These are phyloP conservation scores for Ceratobasidium sp. DNA, from an alignment of 1,284 basidiomycete genomes.

Conservation along the genomic window DNA sequence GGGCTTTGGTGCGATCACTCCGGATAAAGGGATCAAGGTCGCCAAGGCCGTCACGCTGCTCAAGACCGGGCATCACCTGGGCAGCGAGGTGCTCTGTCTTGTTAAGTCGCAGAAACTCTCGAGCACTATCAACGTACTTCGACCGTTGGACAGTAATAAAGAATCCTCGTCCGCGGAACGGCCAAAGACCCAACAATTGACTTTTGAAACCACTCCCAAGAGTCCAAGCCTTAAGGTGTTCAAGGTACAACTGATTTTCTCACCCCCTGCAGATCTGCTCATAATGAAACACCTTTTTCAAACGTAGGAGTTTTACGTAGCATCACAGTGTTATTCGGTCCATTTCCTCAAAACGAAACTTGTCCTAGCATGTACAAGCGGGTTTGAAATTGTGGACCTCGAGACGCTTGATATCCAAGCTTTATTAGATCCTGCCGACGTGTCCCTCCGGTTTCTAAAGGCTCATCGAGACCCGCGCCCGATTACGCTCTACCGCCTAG, in stretches of 20 bases:
- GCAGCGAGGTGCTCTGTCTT: slow-evolving; percentile 93
- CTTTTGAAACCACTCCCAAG: slow-evolving; percentile 91
- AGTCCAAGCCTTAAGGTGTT: slow-evolving; percentile 74
- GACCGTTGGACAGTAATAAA: slow-evolving; percentile 89
- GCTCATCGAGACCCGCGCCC: slow-evolving; percentile 90
- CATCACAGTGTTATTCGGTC: slow-evolving; percentile 95
- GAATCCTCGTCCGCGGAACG: slow-evolving; percentile 73
- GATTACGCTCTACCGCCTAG: slow-evolving; percentile 96
- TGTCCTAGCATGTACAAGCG: slow-evolving; percentile 96
- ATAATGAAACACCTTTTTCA: slow-evolving; percentile 1
- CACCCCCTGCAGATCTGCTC: neutral
- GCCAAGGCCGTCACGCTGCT: slow-evolving; percentile 98
- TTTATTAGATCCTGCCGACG: slow-evolving; percentile 92
- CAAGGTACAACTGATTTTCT: slow-evolving; percentile 67
- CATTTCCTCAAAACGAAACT: slow-evolving; percentile 98
- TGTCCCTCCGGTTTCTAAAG: slow-evolving; percentile 92
- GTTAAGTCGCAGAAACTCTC: slow-evolving; percentile 96
- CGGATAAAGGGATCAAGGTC: slow-evolving; percentile 93
- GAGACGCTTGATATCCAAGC: slow-evolving; percentile 98
- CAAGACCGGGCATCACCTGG: slow-evolving; percentile 94
- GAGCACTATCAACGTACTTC: slow-evolving; percentile 97
- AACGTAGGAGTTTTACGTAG: slow-evolving; percentile 94
- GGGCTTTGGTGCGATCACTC: slow-evolving; percentile 88
- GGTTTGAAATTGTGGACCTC: slow-evolving; percentile 98
- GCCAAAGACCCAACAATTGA: slow-evolving; percentile 91